Percentiles rank a stretch among this genome's conserved stretches.
Evolutionary conservation across 257 asterid genomes (phyloP).

Genomic region (Plantago ovata): DNA sequence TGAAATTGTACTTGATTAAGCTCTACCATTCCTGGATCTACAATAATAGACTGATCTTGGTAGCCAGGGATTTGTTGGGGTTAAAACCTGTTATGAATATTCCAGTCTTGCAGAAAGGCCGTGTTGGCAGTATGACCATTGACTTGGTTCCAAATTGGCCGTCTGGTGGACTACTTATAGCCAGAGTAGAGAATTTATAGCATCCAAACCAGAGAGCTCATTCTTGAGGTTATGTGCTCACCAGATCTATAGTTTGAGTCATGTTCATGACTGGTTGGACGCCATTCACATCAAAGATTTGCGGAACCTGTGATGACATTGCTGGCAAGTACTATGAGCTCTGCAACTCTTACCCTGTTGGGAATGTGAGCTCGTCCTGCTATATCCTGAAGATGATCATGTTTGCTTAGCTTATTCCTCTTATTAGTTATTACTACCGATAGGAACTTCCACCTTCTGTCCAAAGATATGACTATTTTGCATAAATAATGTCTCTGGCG

Average conservation of each 20-base stretch:
- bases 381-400: too few relatives aligned
- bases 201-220: slow-evolving; percentile 25
- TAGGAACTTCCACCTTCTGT: slow-evolving; percentile 42
- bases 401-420: slow-evolving; percentile 22
- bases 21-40: neutral
- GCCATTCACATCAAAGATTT: slow-evolving; percentile 17
- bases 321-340: neutral
- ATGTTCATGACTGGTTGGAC: slow-evolving; percentile 15
- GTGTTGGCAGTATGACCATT: slow-evolving; percentile 3
- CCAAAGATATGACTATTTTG: too few relatives aligned
- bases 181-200: slow-evolving; percentile 23
- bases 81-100: slow-evolving; percentile 20
- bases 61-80: slow-evolving; percentile 19
- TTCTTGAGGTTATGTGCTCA: slow-evolving; percentile 15
- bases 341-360: slow-evolving; percentile 3
- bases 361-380: slow-evolving; percentile 4
- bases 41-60: neutral
- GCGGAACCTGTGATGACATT: slow-evolving; percentile 16
- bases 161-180: slow-evolving; percentile 8
- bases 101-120: slow-evolving; percentile 18
- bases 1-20: slow-evolving; percentile 17
- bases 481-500: too few relatives aligned
- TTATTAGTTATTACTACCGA: slow-evolving; percentile 33
- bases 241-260: slow-evolving; percentile 12
- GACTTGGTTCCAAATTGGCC: slow-evolving; percentile 13